Conservation (phyloP, 768 basidiomycete species). For the Hygrocybe punicea region DNA sequence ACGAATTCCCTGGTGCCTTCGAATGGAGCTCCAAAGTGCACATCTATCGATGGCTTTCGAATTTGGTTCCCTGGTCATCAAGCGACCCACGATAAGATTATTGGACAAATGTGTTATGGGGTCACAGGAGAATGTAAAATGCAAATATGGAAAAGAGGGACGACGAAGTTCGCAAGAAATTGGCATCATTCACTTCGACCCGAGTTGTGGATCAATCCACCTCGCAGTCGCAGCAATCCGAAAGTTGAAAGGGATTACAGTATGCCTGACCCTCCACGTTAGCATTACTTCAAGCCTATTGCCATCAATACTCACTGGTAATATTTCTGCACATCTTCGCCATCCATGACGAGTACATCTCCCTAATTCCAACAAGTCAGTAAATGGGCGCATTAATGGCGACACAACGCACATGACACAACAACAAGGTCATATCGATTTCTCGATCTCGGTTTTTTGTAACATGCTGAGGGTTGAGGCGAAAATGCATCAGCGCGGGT, state of each 20-base stretch:
- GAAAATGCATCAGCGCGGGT: constrained; percentile 77
- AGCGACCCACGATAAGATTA: too few species aligned
- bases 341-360: constrained; percentile 77
- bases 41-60: too few species aligned
- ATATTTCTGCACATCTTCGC: constrained; percentile 57
- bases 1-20: too few species aligned
- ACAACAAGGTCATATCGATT: constrained; percentile 50
- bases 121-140: too few species aligned
- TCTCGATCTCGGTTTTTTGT: constrained; percentile 29
- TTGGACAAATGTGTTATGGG: too few species aligned
- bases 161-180: too few species aligned
- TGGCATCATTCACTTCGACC: too few species aligned
- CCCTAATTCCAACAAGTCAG: constrained; percentile 44
- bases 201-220: constrained; percentile 41
- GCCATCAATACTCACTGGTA: constrained; percentile 56
- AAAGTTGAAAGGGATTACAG: constrained; percentile 70
- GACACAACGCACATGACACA: constrained; percentile 57
- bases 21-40: too few species aligned
- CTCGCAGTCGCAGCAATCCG: constrained; percentile 80
- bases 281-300: background rate
- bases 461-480: constrained; percentile 43
- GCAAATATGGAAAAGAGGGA: too few species aligned
- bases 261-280: constrained; percentile 49
- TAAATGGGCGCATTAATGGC: background rate
- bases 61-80: too few species aligned